Base-by-base conservation (phyloP, 2,329 filamentous ascomycete species). In the Beauveria brongniartii region DNA sequence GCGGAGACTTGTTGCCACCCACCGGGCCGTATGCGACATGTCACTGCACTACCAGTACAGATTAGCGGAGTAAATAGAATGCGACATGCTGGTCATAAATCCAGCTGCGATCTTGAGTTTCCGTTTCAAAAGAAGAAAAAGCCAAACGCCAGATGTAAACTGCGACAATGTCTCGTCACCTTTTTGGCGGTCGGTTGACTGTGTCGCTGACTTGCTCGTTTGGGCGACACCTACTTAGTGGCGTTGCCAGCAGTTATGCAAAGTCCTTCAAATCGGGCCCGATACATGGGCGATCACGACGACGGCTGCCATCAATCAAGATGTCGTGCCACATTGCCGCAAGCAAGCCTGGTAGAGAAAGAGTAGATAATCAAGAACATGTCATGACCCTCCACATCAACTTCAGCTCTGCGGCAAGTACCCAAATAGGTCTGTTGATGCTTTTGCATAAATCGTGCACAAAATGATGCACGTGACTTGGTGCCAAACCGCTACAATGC, bases 381-480 rank as follows among this genome's bases (percentile, higher is more conserved):
- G 34, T 37, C 34, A 16, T 37, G 34, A 16, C 5, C 34, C 14
- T 37, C 12, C 34, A 37, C 34, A 37, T 37, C 34, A 14, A 37
- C 14, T 37, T 37, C 41, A 43, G 9, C 41, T 43, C 41, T 43
- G 41, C 16, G 41, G n/a, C 41, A 51, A 34, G 14, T 22, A 16
- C n/a, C 28, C 5, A 26, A 37, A 14, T 9, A 12, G 34, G n/a
- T 7, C 22, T 28, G 37, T 26, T 18, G 18, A 26, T 20, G 2
- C 3, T n/a, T 9, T 48, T 44, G 56, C 56, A 51, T 52, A 59
- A 59, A 22, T 5, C 3, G 9, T 58, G 55, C 44, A 58, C 14
- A 50, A 60, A 40, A 16, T 28, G 7, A 5, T 40, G 3, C 51
- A 61, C 58, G 58, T 55, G 58, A 61, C 43, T n/a, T 40, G 24